Evolutionary conservation across 2,329 filamentous ascomycete species (phyloP).

Genomic region (Colletotrichum agaves): DNA sequence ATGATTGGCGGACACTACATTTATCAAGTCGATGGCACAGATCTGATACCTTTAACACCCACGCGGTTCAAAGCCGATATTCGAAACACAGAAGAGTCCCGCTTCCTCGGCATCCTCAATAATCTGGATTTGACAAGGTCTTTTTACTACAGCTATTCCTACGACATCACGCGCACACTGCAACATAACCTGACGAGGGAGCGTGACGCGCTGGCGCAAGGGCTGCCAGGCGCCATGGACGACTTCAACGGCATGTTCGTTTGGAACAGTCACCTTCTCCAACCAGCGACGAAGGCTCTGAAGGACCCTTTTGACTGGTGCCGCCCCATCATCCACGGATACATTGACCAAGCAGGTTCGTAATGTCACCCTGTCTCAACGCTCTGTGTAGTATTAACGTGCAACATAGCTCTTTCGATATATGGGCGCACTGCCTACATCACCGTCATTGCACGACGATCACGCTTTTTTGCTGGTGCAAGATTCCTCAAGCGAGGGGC

Average conservation of each 20-base stretch:
- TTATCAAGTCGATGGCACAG: slow-evolving; percentile 94
- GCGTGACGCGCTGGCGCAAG: slow-evolving; percentile 75
- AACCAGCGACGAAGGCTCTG: slow-evolving; percentile 76
- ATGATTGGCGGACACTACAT: slow-evolving; percentile 97
- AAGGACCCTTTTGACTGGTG: slow-evolving; percentile 95
- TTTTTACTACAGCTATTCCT: slow-evolving; percentile 99
- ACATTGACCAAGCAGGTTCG: slow-evolving; percentile 84
- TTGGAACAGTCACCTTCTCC: slow-evolving; percentile 92
- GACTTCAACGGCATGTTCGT: slow-evolving; percentile 96
- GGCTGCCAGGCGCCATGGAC: slow-evolving; percentile 60
- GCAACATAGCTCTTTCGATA: slow-evolving; percentile 72
- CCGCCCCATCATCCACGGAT: slow-evolving; percentile 93
- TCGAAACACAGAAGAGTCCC: slow-evolving; percentile 84
- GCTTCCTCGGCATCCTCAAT: slow-evolving; percentile 88
- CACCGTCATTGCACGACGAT: slow-evolving; percentile 91
- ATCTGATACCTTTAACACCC: slow-evolving; percentile 87
- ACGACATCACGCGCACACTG: slow-evolving; percentile 91
- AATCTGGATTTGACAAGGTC: slow-evolving; percentile 90
- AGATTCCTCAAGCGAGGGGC: slow-evolving; percentile 93
- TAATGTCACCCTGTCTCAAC: background rate
- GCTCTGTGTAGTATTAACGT: no score
- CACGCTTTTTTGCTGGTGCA: slow-evolving; percentile 92
- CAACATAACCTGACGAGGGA: slow-evolving; percentile 92
- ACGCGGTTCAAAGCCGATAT: slow-evolving; percentile 81
- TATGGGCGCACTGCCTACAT: slow-evolving; percentile 92